Evolutionary conservation across 768 basidiomycete genomes (phyloP).

Genomic region (Vararia minispora): DNA sequence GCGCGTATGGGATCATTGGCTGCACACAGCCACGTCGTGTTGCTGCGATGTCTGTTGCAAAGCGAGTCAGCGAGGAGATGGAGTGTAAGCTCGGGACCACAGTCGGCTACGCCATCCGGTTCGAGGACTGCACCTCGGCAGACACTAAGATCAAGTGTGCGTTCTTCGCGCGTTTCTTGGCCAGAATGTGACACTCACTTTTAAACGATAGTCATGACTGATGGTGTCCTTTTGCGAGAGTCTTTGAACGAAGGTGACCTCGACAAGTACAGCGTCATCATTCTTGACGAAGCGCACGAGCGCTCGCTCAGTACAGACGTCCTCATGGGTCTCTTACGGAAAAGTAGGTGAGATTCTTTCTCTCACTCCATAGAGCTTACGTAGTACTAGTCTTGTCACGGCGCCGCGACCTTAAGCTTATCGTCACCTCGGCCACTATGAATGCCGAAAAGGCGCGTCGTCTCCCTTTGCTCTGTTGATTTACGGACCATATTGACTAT

Average conservation of each 20-base stretch:
- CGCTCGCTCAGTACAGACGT: conserved; percentile 96
- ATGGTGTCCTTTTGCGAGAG: conserved; percentile 96
- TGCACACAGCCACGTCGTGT: conserved; percentile 99
- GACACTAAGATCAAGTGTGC: conserved; percentile 96
- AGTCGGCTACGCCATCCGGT: conserved; percentile 97
- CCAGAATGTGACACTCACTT: neutral
- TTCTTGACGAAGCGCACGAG: conserved; percentile 98
- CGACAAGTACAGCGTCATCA: conserved; percentile 93
- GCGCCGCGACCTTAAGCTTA: conserved; percentile 85
- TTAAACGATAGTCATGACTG: conserved; percentile 77
- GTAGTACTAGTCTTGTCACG: conserved; percentile 58
- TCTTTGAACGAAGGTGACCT: conserved; percentile 98
- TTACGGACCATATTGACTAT: neutral
- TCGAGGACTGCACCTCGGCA: conserved; percentile 92
- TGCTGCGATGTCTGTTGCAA: conserved; percentile 99
- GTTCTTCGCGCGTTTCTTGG: conserved; percentile 16
- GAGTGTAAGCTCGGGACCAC: conserved; percentile 88
- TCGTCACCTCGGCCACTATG: conserved; percentile 99
- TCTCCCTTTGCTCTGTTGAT: neutral
- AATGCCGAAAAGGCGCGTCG: conserved; percentile 86
- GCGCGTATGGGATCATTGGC: conserved; percentile 79
- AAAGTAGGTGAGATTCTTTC: conserved; percentile 47
- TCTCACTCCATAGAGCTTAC: conserved; percentile 1
- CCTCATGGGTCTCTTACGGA: conserved; percentile 89
- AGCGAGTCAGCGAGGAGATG: conserved; percentile 99